phyloP scores from a whole-genome alignment of 805 yeast genomes.

The Zygosaccharomyces lentus region DNA sequence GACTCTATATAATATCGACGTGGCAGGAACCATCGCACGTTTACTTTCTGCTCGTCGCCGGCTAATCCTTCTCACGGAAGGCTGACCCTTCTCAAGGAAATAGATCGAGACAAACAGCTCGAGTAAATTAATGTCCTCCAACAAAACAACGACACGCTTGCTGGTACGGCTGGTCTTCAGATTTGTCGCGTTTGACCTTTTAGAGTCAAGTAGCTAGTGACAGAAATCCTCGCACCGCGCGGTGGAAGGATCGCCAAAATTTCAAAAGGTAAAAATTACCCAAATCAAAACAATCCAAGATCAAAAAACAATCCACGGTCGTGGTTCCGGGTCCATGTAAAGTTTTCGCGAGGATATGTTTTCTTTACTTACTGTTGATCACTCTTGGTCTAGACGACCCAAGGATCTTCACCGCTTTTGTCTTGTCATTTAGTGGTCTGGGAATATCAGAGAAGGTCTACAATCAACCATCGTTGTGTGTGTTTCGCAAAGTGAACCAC shows the following conservation, averaged over 20 bases:
- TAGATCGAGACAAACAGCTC: neutral
- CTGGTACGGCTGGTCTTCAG: neutral
- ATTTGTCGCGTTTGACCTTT: slow-evolving; percentile 6
- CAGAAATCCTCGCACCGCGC: neutral
- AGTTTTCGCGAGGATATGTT: neutral
- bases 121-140: neutral
- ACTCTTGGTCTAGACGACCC: neutral
- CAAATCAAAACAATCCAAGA: neutral
- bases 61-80: too few species aligned
- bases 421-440: neutral
- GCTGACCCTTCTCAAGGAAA: too few species aligned
- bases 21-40: neutral
- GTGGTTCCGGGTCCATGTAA: neutral
- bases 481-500: neutral
- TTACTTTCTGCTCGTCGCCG: neutral
- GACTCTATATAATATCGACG: slow-evolving; percentile 42
- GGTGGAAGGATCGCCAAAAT: neutral
- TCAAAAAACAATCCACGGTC: neutral
- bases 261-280: neutral
- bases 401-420: neutral
- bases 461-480: neutral
- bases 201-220: neutral
- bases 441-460: neutral
- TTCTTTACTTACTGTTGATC: neutral
- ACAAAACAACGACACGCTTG: neutral